Evolutionary conservation across 129 eudicot genomes (phyloP), one percentile per base, ranked within the genome.

Genomic region (Glebionis coronaria): DNA sequence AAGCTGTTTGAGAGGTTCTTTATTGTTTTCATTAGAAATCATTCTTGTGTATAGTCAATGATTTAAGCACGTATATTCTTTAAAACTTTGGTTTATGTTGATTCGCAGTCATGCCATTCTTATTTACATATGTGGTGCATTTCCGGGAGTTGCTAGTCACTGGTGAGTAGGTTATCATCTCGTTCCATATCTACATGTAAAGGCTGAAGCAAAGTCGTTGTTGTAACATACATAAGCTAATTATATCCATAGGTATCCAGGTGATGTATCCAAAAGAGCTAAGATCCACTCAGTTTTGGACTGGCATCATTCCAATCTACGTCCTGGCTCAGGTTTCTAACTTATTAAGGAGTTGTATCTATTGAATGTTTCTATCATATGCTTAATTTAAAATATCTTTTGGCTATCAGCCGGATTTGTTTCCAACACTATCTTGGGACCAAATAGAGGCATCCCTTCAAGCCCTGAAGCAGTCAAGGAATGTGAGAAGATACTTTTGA

Each of bases 251-350:
- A 90, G 97, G 97, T 90, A 90, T 74, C 97, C 97, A 15, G 55
- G 77, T 71, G 97, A 90, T 80, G 62, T 86, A 27, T 58, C 16
- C n/a, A 75, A 68, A 63, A 78, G 95, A 74, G 95, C 91, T 25
- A 84, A 86, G 79, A 76, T 86, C 68, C 71, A 90, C 68, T 83
- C 97, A 2, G 95, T 86, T 59, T 73, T 90, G 56, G 95, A 90
- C 71, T 86, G 95, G 97, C 97, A 90, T 70, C 97, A 90, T 78
- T 59, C 84, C 47, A 88, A 81, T 74, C 63, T 88, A 70, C 96
- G 90, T 16, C 77, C 75, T 49, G 96, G 96, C 54, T 69, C 96
- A 82, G 82, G 95, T 88, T 35, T 35, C n/a, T 35, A 35, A 35
- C 42, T 35, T 35, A 8, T 9, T 35, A 35, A 35, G 10, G 0